Base-by-base conservation (phyloP, 805 yeast species). In the Blastobotrys terrestris region DNA sequence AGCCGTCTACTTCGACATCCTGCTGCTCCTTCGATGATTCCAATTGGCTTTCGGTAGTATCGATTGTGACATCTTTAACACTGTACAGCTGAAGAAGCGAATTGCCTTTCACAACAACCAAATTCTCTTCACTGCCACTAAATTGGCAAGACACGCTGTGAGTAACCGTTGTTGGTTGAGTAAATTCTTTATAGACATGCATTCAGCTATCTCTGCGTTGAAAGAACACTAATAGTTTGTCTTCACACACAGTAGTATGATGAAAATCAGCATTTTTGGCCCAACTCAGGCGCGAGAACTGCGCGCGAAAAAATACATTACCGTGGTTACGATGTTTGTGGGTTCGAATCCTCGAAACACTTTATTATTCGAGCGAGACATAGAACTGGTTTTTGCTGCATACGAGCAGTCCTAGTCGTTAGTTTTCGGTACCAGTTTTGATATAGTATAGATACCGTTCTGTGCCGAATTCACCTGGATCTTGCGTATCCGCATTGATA, bases 121-220 rank as follows among this genome's bases (percentile, higher is more conserved):
- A 71, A 58, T 85, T 85, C 57, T 73, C 74, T 35, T 62, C 65
- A 0, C 67, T 64, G 1, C 65, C 63, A 2, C 69, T 66, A 51
- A 75, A 70, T 50, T 66, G 60, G 56, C 70, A 59, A 16, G 79
- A 71, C 20, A 82, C 57, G 46, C 85, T 75, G 55, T 79, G 80
- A n/a, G 84, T 67, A 40, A 87, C 87, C 58, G 82, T 78, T 1
- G 95, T 74, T 2, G 96, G 95, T 59, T 80, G 85, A 47, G 86
- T 75, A 59, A 89, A 75, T 65, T 86, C 89, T 58, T 84, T 81
- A 67, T 85, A 87, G 14, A 85, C 84, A 61, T 88, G 88, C 97
- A 89, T 89, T 19, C 18, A 26, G 2, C 18, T 8, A 13, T 3
- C 16, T 11, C 16, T 18, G 14, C 14, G 46, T 20, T 43, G 46